These are phyloP conservation scores for Salvia splendens DNA, from an alignment of 257 asterid genomes.

Conservation along the genomic window DNA sequence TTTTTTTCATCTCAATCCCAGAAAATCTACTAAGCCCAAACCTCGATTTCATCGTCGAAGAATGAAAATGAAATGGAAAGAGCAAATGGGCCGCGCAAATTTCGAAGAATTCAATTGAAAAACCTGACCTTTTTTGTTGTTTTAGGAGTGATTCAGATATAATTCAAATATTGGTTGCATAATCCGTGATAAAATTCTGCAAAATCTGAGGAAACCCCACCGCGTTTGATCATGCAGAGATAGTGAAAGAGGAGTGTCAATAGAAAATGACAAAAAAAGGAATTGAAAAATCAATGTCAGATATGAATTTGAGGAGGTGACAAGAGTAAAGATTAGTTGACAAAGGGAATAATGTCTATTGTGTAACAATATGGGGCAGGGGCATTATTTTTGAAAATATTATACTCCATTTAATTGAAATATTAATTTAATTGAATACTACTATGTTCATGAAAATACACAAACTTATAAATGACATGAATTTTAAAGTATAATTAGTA, in stretches of 20 bases:
- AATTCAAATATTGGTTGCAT: conserved; percentile 1
- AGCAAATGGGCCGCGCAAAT: not conserved
- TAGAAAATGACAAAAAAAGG: conserved; percentile 21
- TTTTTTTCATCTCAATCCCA: not conserved
- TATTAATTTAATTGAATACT: no score
- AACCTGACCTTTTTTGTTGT: conserved; percentile 27
- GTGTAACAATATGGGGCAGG: not conserved
- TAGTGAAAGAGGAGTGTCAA: not conserved
- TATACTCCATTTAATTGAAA: no score
- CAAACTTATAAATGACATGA: no score
- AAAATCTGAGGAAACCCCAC: conserved; percentile 14
- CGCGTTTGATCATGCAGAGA: not conserved
- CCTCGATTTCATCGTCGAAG: not conserved
- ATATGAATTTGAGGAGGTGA: conserved; percentile 8
- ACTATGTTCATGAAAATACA: no score
- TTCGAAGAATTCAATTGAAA: not conserved
- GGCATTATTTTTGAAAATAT: no score
- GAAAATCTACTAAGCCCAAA: conserved; percentile 5
- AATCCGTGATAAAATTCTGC: no score
- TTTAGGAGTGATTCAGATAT: conserved; percentile 9
- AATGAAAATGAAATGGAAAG: conserved; percentile 10
- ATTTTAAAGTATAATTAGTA: no score
- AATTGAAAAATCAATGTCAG: conserved; percentile 24
- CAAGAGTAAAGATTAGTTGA: conserved; percentile 11
- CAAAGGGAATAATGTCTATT: not conserved